These are phyloP conservation scores for Hydnum rufescens DNA, from an alignment of 768 basidiomycete species.

Conservation along the genomic window DNA sequence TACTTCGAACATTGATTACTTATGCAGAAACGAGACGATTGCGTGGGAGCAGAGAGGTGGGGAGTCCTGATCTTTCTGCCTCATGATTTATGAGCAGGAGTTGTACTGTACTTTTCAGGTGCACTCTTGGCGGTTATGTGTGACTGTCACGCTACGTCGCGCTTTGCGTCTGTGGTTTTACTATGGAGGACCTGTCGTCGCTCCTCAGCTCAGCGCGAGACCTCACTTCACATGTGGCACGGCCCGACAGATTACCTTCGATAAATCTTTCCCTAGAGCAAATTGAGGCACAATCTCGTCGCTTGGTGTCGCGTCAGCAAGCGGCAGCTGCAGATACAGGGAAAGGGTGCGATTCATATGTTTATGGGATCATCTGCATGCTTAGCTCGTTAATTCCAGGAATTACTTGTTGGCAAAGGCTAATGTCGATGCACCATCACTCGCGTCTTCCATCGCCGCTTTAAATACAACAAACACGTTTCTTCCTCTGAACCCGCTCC, in stretches of 20 bases:
- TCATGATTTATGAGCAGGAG: background rate
- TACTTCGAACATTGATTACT: background rate
- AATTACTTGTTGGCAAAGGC: slow-evolving; percentile 89
- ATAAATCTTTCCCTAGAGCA: slow-evolving; percentile 84
- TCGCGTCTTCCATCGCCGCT: slow-evolving; percentile 65
- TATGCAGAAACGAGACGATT: background rate
- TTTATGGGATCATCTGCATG: background rate
- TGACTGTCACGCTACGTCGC: no score
- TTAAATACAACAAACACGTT: slow-evolving; percentile 69
- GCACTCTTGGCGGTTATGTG: background rate
- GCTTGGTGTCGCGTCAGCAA: slow-evolving; percentile 56
- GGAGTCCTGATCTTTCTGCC: background rate
- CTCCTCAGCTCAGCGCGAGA: slow-evolving; percentile 21
- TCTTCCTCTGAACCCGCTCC: slow-evolving; percentile 75
- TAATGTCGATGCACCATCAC: slow-evolving; percentile 78
- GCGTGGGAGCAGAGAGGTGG: no score
- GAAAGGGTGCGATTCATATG: slow-evolving; percentile 41
- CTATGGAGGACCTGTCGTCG: slow-evolving; percentile 12
- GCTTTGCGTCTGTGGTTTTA: background rate
- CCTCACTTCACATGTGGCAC: slow-evolving; percentile 56
- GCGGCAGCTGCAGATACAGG: slow-evolving; percentile 39
- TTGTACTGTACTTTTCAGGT: background rate
- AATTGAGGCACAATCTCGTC: slow-evolving; percentile 80
- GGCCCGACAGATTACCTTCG: slow-evolving; percentile 68
- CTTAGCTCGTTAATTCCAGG: slow-evolving; percentile 20